Evolutionary conservation across 768 basidiomycete genomes (phyloP).

Genomic region (Obba rivulosa): DNA sequence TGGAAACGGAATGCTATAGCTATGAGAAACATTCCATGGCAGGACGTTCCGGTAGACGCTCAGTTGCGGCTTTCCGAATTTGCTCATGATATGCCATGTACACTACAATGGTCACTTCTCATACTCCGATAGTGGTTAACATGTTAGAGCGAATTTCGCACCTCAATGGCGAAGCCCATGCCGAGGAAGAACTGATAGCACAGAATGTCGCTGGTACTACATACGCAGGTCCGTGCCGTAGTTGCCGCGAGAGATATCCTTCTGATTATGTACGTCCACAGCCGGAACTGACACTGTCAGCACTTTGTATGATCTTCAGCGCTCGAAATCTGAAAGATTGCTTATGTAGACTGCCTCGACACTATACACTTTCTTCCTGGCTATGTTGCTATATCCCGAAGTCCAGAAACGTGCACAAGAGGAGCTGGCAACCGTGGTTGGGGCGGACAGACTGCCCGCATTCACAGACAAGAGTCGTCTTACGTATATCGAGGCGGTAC

Average conservation of each 20-base stretch:
- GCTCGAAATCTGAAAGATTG: background rate
- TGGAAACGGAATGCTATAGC: conserved; percentile 16
- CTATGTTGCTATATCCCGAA: background rate
- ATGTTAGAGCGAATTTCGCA: no score
- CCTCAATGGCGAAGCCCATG: no score
- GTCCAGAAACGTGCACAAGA: background rate
- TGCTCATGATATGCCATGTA: no score
- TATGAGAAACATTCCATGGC: conserved; percentile 26
- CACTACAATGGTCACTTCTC: no score
- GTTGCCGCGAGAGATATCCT: background rate
- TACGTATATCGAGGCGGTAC: conserved; percentile 21
- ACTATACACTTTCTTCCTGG: conserved; percentile 14
- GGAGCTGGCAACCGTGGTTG: background rate
- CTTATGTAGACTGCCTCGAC: conserved; percentile 16
- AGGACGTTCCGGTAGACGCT: no score
- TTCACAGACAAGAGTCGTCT: conserved; percentile 18
- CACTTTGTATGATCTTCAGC: no score
- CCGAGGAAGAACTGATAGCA: conserved; percentile 39
- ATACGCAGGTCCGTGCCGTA: conserved; percentile 1
- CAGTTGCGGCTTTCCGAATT: no score
- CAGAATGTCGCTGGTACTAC: conserved; percentile 46
- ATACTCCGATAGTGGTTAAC: no score
- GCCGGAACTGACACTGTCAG: conserved; percentile 12
- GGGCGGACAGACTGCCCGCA: conserved; percentile 21
- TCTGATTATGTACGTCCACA: background rate